Evolutionary conservation across 2,329 filamentous ascomycete species (phyloP), one percentile per base, ranked within the genome.

Genomic region (Tolypocladium album): DNA sequence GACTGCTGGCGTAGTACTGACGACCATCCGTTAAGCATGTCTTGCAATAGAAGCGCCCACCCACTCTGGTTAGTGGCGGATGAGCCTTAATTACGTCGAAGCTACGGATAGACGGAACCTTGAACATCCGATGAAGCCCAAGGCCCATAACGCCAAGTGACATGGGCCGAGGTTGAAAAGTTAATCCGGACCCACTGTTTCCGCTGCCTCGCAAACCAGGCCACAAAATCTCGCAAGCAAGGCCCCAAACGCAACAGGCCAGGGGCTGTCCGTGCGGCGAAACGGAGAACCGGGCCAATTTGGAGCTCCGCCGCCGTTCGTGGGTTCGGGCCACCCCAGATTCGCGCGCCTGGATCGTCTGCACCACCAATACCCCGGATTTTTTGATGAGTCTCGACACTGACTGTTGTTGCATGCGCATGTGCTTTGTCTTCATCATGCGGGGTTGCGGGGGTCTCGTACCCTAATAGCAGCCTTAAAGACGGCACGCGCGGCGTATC

Each of bases 211-310:
- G 17, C 47, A 53, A 34, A 36, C 45, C 15, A 50, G 45, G 45
- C 45, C 15, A 20, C 5, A 4, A 11, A 17, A 7, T 1, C 43
- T 47, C 43, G n/a, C 43, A 43, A 43, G 40, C 43, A 47, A 24
- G 43, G 9, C 43, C 43, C n/a, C 6, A 47, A 47, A 13, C 24
- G 27, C 27, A 31, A 31, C 27, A 1, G n/a, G 42, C 42, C 42
- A 45, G 42, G 42, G 40, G 42, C 4, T 3, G 45, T 20, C 47
- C 27, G 47, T 52, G 47, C 58, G 61, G 27, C 58, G 61, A 56
- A 61, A 59, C 70, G 70, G 70, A 72, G 63, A 57, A 58, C 60
- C 70, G 70, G 70, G 52, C 61, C 65, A 68, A 71, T 67, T 67
- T 62, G 40, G 9, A 34, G 45, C 58, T 66, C 67, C 66, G 68